Evolutionary conservation across 78 protist species (phyloP), one percentile per base, ranked within the genome.

Genomic region (Andalucia godoyi): DNA sequence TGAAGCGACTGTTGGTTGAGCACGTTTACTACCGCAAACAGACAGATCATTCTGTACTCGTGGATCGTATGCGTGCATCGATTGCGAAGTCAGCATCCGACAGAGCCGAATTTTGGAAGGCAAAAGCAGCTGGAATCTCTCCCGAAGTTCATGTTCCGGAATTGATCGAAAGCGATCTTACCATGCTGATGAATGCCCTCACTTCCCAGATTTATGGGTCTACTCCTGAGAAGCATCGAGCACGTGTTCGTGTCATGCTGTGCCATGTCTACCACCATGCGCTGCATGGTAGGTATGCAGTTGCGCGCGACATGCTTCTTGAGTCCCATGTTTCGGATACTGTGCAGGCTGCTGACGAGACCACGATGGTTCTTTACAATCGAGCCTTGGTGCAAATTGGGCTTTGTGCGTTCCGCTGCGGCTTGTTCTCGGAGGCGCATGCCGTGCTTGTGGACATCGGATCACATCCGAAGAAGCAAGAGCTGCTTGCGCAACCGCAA

Each of bases 311-410:
- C 76, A 50, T 89, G 81, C 70, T 92, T 79, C 77, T 87, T 27
- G 77, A 81, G 94, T 30, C 72, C 27, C 89, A 77, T 71, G 68
- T 89, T 38, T 90, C 82, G 68, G 91, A 82, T 38, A 71, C 34
- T 55, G 72, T 84, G 64, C 72, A 39, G 59, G 8, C 29, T 42
- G 36, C 52, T 39, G 38, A 32, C 58, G 34, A 12, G 41, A 47
- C 42, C 57, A 69, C 50, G 58, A 84, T 58, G 72, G 77, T 87
- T 46, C 79, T 89, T 18, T 92, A 62, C 93, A 92, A 92, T 74
- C 87, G 97, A 47, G 45, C 89, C 13, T 75, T 92, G 82, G 94
- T 79, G 18, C 97, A 92, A 78, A 43, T 92, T 18, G 97, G 97
- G 25, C 84, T 92, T 25, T 67, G 89, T 36, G 95, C 97, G 9